Evolutionary conservation across 2,329 filamentous ascomycete genomes (phyloP), one percentile per base, ranked within the genome.

Genomic region (Paradendryphiella salina): DNA sequence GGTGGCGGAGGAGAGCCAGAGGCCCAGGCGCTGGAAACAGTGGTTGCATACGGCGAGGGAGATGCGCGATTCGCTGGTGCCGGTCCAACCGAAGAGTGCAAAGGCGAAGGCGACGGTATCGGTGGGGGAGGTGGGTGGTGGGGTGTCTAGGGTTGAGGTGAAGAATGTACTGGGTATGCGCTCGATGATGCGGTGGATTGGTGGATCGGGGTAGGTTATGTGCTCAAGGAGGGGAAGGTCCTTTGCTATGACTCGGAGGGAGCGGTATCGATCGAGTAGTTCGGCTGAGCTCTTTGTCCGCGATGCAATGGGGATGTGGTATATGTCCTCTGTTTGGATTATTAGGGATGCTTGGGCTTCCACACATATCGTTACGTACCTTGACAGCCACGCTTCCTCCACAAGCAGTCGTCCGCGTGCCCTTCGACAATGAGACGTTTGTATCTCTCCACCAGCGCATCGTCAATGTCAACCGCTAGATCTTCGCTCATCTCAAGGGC

Each of bases 361-460:
- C 32, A n/a, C 1, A 9, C 3, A 9, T 9, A 0, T 29, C 14
- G 9, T n/a, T 20, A 60, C 76, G 54, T 77, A 90, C 88, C 85
- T 73, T 96, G 91, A 70, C 92, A 96, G n/a, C 90, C 91, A 52
- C 85, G 85, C 69, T 85, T 88, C 63, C 85, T 84, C 94, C 93
- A 99, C 14, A 94, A 79, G 67, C 93, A 99, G 55, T 85, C 85
- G 44, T 90, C 86, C 21, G 85, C 82, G 69, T 99, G 93, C 2
- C 86, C 88, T 18, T 84, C 80, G 11, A 88, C 75, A 44, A 96
- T 86, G 52, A 93, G 77, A 42, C 85, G 83, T 17, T 78, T 79
- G 68, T 96, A 96, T 65, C 87, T 86, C 37, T 88, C 83, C 6
- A 94, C 85, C 43, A 97, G 77, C 13, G 84, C 87, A 28, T 86